phyloP scores from a whole-genome alignment of 2,329 filamentous ascomycete species.

The Fusarium sp. region DNA sequence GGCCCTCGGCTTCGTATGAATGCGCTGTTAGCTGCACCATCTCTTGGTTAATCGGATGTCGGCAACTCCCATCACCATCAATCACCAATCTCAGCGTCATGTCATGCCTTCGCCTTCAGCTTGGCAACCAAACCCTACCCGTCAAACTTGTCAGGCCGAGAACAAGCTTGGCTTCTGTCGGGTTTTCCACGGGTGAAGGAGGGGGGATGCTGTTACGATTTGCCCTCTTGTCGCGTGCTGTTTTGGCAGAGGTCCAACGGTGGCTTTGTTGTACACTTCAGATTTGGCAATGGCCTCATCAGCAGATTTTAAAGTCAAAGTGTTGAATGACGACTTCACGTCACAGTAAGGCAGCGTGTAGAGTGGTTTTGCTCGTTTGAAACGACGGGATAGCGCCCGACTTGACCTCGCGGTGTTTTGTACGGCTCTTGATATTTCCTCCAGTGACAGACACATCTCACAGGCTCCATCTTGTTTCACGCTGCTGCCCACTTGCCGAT shows the following conservation, averaged over 20 bases:
- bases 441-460: not conserved
- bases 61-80: not conserved
- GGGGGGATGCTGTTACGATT: not conserved
- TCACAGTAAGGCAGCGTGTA: not conserved
- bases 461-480: slow-evolving; percentile 13
- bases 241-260: not conserved
- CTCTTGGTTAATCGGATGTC: not conserved
- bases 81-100: slow-evolving; percentile 10
- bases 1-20: not conserved
- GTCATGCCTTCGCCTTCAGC: slow-evolving; percentile 10
- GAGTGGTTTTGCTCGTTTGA: not conserved
- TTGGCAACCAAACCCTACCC: slow-evolving; percentile 30
- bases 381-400: not conserved
- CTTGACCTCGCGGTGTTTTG: not conserved
- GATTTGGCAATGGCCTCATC: not conserved
- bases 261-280: no score
- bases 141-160: slow-evolving; percentile 8
- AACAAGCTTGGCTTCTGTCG: slow-evolving; percentile 11
- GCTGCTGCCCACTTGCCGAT: not conserved
- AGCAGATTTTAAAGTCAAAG: not conserved
- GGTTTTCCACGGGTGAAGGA: slow-evolving; percentile 5
- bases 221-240: slow-evolving; percentile 6
- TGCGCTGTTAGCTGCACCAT: slow-evolving; percentile 2
- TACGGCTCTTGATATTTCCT: not conserved
- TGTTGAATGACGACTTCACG: not conserved